Conservation (phyloP, 2,329 filamentous ascomycete species). For the Sarocladium oryzae region DNA sequence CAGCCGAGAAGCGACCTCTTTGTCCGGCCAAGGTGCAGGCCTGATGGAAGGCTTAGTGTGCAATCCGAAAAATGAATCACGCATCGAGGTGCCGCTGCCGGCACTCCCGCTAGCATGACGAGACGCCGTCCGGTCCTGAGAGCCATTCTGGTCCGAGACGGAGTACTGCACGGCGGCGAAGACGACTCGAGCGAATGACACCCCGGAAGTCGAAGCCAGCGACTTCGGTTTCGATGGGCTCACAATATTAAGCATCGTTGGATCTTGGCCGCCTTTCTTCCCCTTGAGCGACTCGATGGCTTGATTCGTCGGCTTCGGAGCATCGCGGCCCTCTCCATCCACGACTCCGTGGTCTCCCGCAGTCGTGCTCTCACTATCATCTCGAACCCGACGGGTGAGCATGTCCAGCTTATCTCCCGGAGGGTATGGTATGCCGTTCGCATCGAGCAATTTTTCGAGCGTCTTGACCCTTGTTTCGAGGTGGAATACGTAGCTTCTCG, state of each 20-base stretch:
- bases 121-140: slow-evolving; percentile 19
- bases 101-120: slow-evolving; percentile 18
- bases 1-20: slow-evolving; percentile 64
- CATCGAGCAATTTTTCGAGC: slow-evolving; percentile 67
- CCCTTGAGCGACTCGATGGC: slow-evolving; percentile 26
- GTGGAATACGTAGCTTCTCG: slow-evolving; percentile 87
- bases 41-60: slow-evolving; percentile 85
- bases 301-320: slow-evolving; percentile 25
- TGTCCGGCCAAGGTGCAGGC: slow-evolving; percentile 76
- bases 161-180: slow-evolving; percentile 84
- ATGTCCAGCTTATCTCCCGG: slow-evolving; percentile 64
- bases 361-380: slow-evolving; percentile 27
- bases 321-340: slow-evolving; percentile 28
- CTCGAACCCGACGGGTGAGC: slow-evolving; percentile 34
- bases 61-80: slow-evolving; percentile 94
- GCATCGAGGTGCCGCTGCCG: slow-evolving; percentile 66
- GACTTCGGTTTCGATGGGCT: slow-evolving; percentile 73
- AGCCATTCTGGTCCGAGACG: slow-evolving; percentile 42
- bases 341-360: slow-evolving; percentile 14
- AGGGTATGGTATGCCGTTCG: slow-evolving; percentile 65
- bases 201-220: slow-evolving; percentile 78
- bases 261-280: slow-evolving; percentile 26
- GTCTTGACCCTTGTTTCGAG: slow-evolving; percentile 81
- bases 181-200: slow-evolving; percentile 90
- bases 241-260: slow-evolving; percentile 65